Percentiles rank a stretch among this genome's conserved stretches.
Evolutionary conservation across 83 land plant species (phyloP).

Genomic region (Diphasiastrum complanatum): DNA sequence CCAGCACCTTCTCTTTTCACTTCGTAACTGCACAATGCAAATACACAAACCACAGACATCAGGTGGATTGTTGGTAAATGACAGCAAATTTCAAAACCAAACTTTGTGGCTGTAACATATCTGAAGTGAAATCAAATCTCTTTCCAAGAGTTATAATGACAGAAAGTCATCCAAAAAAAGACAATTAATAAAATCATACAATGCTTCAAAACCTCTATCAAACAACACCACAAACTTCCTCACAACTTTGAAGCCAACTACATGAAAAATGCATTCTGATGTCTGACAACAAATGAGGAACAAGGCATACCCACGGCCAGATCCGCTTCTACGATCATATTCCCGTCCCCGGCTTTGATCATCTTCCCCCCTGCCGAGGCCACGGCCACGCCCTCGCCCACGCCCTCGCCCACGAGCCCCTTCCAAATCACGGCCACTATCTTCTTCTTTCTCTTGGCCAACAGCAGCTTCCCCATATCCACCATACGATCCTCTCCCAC

Average conservation of each 20-base stretch:
- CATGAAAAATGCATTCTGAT: not conserved
- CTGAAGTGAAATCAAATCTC: no score
- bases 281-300: no score
- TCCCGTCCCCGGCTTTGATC: constrained; percentile 21
- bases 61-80: no score
- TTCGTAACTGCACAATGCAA: constrained; percentile 5
- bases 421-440: not conserved
- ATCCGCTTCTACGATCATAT: constrained; percentile 44
- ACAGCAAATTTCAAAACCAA: no score
- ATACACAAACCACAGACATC: not conserved
- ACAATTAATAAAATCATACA: no score
- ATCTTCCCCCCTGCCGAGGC: constrained; percentile 12
- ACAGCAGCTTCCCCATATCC: no score
- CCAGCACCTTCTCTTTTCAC: constrained; percentile 10
- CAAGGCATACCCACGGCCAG: constrained; percentile 34
- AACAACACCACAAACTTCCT: not conserved
- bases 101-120: no score
- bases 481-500: not conserved
- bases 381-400: constrained; percentile 16
- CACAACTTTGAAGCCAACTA: not conserved
- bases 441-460: no score
- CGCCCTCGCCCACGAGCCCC: constrained; percentile 17
- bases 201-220: not conserved
- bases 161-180: no score
- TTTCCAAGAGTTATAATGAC: no score